These are phyloP conservation scores for Triticum urartu DNA, from an alignment of 176 grass and related monocot genomes.

Conservation along the genomic window DNA sequence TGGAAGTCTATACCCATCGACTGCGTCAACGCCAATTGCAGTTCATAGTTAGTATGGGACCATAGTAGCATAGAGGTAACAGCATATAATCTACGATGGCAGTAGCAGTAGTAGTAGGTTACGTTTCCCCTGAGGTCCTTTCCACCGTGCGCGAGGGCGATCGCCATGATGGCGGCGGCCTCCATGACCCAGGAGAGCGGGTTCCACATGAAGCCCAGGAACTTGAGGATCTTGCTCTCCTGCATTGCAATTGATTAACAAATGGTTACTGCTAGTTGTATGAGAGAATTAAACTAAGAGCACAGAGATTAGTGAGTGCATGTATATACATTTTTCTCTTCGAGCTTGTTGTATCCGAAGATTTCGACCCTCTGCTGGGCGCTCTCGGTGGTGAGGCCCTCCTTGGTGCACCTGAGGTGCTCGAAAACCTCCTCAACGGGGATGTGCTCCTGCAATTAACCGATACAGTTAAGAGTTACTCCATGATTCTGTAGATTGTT, in stretches of 20 bases:
- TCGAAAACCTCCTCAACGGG: conserved; percentile 60
- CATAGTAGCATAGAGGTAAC: too few species aligned
- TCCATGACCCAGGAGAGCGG: conserved; percentile 85
- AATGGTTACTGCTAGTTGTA: neutral
- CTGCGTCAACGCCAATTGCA: conserved; percentile 9
- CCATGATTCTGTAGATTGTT: too few species aligned
- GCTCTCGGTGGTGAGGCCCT: conserved; percentile 45
- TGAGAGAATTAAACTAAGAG: neutral
- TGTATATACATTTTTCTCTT: conserved; percentile 51
- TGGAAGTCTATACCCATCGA: conserved; percentile 44
- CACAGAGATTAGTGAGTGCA: neutral
- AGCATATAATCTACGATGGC: too few species aligned
- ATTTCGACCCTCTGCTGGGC: conserved; percentile 41
- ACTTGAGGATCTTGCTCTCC: conserved; percentile 83
- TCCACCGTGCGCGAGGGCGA: conserved; percentile 60
- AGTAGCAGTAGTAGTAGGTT: neutral
- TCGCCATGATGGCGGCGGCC: conserved; percentile 65
- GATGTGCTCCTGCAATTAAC: conserved; percentile 42
- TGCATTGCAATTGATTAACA: neutral
- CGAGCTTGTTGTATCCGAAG: conserved; percentile 66
- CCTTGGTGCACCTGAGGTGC: conserved; percentile 52
- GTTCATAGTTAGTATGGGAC: neutral
- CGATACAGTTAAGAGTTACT: too few species aligned
- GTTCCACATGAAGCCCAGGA: conserved; percentile 82
- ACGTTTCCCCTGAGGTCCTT: conserved; percentile 17